Conservation (phyloP, 306 rosid species). For the Dalbergia cultrata region DNA sequence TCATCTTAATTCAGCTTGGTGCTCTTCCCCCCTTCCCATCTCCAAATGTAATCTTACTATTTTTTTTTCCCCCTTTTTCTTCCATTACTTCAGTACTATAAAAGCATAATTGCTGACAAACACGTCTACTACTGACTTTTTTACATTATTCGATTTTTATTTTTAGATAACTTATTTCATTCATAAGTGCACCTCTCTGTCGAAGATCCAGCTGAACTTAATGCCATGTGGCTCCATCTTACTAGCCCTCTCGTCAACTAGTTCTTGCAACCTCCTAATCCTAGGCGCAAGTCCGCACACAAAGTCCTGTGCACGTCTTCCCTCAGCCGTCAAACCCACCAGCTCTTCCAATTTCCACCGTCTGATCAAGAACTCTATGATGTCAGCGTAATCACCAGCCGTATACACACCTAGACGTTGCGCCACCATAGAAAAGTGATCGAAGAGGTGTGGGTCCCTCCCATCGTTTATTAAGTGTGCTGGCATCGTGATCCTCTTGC, state of each 20-base stretch:
- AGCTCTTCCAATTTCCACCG: constrained; percentile 63
- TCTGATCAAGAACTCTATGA: constrained; percentile 54
- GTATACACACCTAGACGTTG: constrained; percentile 63
- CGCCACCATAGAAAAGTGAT: constrained; percentile 62
- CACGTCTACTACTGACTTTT: too few relatives aligned
- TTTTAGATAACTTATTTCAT: too few relatives aligned
- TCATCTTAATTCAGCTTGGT: too few relatives aligned
- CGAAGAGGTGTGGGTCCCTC: constrained; percentile 56
- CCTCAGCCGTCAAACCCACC: constrained; percentile 53
- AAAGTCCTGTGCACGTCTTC: constrained; percentile 55
- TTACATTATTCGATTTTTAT: too few relatives aligned
- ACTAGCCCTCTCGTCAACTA: constrained; percentile 54
- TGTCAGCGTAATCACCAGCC: constrained; percentile 52
- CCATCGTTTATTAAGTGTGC: constrained; percentile 64
- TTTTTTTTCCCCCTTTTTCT: too few relatives aligned
- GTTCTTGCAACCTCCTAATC: constrained; percentile 58
- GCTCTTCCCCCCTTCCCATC: too few relatives aligned
- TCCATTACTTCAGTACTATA: too few relatives aligned
- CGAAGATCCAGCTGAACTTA: constrained; percentile 65
- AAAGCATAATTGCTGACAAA: too few relatives aligned
- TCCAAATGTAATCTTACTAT: too few relatives aligned
- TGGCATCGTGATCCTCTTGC: constrained; percentile 64
- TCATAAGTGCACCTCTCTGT: constrained; percentile 12
- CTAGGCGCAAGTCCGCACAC: constrained; percentile 58
- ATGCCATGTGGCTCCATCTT: constrained; percentile 47